Percentiles rank a stretch among this genome's conserved stretches.
phyloP scores from a whole-genome alignment of 805 yeast genomes.

The Saturnispora diversa region DNA sequence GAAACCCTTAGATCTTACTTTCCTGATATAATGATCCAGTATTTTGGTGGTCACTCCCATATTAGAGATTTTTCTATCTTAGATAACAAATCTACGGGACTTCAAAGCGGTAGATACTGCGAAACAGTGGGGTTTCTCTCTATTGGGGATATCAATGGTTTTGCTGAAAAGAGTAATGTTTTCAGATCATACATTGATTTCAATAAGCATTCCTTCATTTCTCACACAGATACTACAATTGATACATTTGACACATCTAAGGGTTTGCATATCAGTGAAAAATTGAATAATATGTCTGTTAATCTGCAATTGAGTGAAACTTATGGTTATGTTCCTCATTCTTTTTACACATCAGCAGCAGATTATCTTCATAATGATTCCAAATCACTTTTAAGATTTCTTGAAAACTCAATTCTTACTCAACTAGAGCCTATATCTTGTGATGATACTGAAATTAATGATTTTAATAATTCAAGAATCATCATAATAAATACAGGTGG shows the following conservation, averaged over 20 bases:
- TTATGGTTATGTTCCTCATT: constrained; percentile 59
- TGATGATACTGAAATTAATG: constrained; percentile 19
- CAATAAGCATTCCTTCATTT: constrained; percentile 59
- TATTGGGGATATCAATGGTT: constrained; percentile 23
- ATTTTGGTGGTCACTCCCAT: constrained; percentile 93
- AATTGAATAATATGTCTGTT: constrained; percentile 34
- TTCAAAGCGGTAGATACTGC: constrained; percentile 90
- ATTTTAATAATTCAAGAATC: constrained; percentile 33
- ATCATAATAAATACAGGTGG: constrained; percentile 82
- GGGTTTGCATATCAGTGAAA: constrained; percentile 43
- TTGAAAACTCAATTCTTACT: constrained; percentile 46
- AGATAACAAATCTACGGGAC: constrained; percentile 60
- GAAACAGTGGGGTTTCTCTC: constrained; percentile 91
- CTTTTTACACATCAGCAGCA: constrained; percentile 60
- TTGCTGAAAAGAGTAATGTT: constrained; percentile 20
- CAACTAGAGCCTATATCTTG: constrained; percentile 25
- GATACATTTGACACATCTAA: constrained; percentile 42
- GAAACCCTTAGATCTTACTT: constrained; percentile 44
- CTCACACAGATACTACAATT: constrained; percentile 40
- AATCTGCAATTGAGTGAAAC: constrained; percentile 45
- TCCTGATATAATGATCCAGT: constrained; percentile 64
- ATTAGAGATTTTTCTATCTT: constrained; percentile 71
- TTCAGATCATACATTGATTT: constrained; percentile 76
- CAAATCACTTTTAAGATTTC: constrained; percentile 49
- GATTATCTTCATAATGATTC: constrained; percentile 45